Evolutionary conservation across 1,284 basidiomycete species (phyloP), one percentile per base, ranked within the genome.

Genomic region (Anthracocystis panici-leucophaei): DNA sequence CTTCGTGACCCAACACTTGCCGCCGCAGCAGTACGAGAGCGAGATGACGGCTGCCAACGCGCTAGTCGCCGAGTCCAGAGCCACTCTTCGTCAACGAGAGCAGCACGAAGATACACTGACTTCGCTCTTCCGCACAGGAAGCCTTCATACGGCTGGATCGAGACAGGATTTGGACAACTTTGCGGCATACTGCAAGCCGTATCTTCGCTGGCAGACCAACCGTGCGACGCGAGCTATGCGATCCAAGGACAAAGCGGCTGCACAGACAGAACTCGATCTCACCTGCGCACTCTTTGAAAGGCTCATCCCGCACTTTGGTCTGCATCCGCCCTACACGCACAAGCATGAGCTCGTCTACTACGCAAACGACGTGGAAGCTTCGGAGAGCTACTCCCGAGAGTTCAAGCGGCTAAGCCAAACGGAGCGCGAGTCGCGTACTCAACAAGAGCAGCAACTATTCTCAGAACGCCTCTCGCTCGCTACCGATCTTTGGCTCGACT

Each of bases 401-500:
- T 62, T 58, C 61, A 76, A 74, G 29, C 60, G 75, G 0, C 63
- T 77, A 7, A 57, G 35, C 12, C 35, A 35, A 14, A 46, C 23
- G 20, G 67, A 71, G 14, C 44, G 53, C 2, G 57, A 56, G 12
- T 54, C 60, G 5, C 60, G 60, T 7, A 42, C 33, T 6, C 64
- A 67, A 42, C 61, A 65, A 20, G 68, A 68, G 38, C 53, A 68
- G 52, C 74, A 76, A 49, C 68, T 69, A 0, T 60, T 64, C 31
- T 42, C 65, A 3, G 57, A 75, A 35, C 31, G 62, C 1, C 56
- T 67, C 2, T 20, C 65, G 16, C 54, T 71, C 1, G 74, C 78
- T 0, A 79, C 76, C 35, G 60, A 71, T 25, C 41, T 84, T 2
- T 84, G 83, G 83, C 61, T 69, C 20, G 82, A 82, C 52, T 83